Evolutionary conservation across 2,329 filamentous ascomycete species (phyloP), one percentile per base, ranked within the genome.

Genomic region (Canariomyces notabilis): DNA sequence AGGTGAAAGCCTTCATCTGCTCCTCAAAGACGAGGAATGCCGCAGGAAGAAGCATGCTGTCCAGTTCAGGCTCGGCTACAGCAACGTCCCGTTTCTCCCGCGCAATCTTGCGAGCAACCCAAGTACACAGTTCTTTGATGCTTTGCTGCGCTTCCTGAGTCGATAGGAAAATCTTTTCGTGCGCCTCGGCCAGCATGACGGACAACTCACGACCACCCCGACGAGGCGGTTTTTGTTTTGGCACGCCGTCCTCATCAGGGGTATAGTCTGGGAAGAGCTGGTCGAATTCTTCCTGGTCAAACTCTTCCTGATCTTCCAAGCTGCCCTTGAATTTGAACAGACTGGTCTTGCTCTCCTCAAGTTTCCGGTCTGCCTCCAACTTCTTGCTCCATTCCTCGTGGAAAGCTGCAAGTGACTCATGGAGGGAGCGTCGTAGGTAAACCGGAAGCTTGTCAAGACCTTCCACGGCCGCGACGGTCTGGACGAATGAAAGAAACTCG

Each of bases 281-380:
- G 16, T 83, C 76, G 54, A 95, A 83, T 53, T 93, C 87, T 45
- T 85, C 78, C 52, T 84, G 77, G 42, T 89, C 80, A 8, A 79
- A 72, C 57, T 86, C 83, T 46, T 94, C 85, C 53, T 87, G 81
- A 38, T 90, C 83, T 50, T 90, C 85, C 32, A 79, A 70, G 32
- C 82, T 83, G 23, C 90, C 91, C 52, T 82, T 80, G 68, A 93
- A 96, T 16, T 82, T 83, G 65, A 95, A 98, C 32, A 95, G 67
- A 52, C 86, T 89, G 5, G 79, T 80, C 51, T 85, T 87, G 21
- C 79, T 76, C 15, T 86, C 83, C 55, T 86, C 82, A 37, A 86
- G 79, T 57, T 83, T 80, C 57, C 88, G 85, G 53, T 96, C 90
- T 16, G 80, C 73, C 43, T 84, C 78, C 2, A 95, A 77, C 60